Evolutionary conservation across 371 early-diverging fungal species (phyloP), one percentile per base, ranked within the genome.

Genomic region (Mucor racemosus): DNA sequence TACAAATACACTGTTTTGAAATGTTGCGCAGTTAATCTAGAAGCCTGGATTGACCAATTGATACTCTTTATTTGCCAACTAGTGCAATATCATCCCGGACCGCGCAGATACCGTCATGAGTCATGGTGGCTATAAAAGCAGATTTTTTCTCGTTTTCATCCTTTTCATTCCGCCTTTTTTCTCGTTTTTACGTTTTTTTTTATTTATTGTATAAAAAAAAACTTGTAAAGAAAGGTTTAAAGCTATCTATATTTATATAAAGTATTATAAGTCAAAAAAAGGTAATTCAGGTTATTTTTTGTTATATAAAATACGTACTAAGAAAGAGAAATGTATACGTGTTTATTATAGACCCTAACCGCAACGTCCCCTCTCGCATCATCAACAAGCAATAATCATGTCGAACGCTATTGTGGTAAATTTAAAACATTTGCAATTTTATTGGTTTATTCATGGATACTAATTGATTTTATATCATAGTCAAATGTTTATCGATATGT

Each of bases 401-500:
- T 78, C 81, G 55, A 81, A 81, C 67, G 75, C 76, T 62, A 72
- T 78, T 72, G 81, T 81, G 78, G 81, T 81, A 76, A 74, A 66
- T 64, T 64, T 60, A 33, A n/a, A 46, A 26, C 26, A 66, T 0
- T 17, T 5, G 8, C 26, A 26, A 14, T 5, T 15, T 33, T 1
- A 61, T 33, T 34, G 19, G 54, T 41, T 36, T 9, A 4, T 66
- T 6, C 42, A 26, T 17, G 9, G 55, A 19, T 56, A 21, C 34
- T 36, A 38, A 35, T 44, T 7, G 5, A 33, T 36, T 59, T 40
- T 56, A 26, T 31, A n/a, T 42, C 33, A 33, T 75, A 91, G 87
- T 85, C 91, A 4, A 78, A 82, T 64, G 90, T 96, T 34, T 98
- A 98, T 79, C 86, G 90, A 58, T 88, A 88, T 76, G 93, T 98